These are phyloP conservation scores for Russula earlei DNA, from an alignment of 768 basidiomycete genomes.

Conservation along the genomic window DNA sequence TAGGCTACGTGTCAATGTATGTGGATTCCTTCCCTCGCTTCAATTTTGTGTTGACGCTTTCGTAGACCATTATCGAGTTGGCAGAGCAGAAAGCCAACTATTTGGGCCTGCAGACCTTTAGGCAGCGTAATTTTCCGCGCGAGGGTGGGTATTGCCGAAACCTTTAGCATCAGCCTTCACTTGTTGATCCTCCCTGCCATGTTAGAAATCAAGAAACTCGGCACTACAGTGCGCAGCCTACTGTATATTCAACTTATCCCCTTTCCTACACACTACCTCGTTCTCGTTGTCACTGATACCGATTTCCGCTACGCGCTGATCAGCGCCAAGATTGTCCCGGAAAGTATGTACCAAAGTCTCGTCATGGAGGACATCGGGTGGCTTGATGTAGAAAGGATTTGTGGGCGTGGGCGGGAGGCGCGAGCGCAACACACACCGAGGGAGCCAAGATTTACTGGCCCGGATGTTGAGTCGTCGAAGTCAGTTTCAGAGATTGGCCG, in stretches of 20 bases:
- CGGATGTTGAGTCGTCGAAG: slow-evolving; percentile 5
- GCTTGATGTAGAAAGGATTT: slow-evolving; percentile 65
- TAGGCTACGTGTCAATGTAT: slow-evolving; percentile 52
- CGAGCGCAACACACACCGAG: slow-evolving; percentile 26
- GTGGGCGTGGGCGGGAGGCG: slow-evolving; percentile 26
- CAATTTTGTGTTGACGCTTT: not conserved
- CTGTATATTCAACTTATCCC: slow-evolving; percentile 72
- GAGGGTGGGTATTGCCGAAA: slow-evolving; percentile 40
- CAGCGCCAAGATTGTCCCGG: slow-evolving; percentile 45
- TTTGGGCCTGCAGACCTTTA: slow-evolving; percentile 70
- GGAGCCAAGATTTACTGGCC: slow-evolving; percentile 11
- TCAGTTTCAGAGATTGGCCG: not conserved
- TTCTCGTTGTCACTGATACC: slow-evolving; percentile 70
- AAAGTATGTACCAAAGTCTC: slow-evolving; percentile 49
- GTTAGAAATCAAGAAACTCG: slow-evolving; percentile 63
- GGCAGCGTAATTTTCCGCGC: slow-evolving; percentile 52
- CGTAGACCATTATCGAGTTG: slow-evolving; percentile 74
- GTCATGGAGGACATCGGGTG: slow-evolving; percentile 72
- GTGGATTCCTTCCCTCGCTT: slow-evolving; percentile 22
- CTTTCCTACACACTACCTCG: slow-evolving; percentile 76
- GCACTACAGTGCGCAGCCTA: slow-evolving; percentile 46
- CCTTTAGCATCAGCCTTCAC: not conserved
- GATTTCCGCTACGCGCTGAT: slow-evolving; percentile 79
- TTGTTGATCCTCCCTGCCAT: not conserved
- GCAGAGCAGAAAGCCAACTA: slow-evolving; percentile 81